Evolutionary conservation across 1,139 yeast genomes (phyloP), one percentile per base, ranked within the genome.

Genomic region (Hansenula lynferdii): DNA sequence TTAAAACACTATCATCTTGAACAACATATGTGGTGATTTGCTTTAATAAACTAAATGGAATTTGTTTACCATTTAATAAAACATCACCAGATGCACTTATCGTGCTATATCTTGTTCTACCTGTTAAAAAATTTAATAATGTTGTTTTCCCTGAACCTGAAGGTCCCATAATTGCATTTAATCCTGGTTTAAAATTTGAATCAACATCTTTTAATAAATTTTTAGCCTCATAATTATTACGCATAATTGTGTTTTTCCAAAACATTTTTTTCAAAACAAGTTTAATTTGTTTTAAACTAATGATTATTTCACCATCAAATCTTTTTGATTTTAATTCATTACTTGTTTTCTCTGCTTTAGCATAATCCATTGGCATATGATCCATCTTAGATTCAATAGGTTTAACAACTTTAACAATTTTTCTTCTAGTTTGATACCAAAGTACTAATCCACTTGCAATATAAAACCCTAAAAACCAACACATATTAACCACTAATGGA

Each of bases 91-190:
- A 43, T 4, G 51, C 51, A 25, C 34, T 38, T 43, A 49, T 57
- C 14, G 71, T 67, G 3, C 69, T 60, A 1, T 78, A 70, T 25
- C 69, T 66, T 10, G 81, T 58, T 42, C 92, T 67, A 24, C 79
- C 76, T n/a, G 92, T 79, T 24, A 85, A 63, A 36, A 70, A 65
- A 51, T 82, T 85, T 40, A 85, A 63, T 27, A 85, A 58, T 0
- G 94, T 80, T 0, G 90, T 80, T 52, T 85, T 85, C 5, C 95
- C 95, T 11, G 86, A 78, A 1, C 95, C 95, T 2, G 92, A 82
- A 0, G 95, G 95, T 0, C 95, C 95, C 82, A 85, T 77, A 31
- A 85, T 82, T 1, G 84, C 89, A 60, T 84, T 85, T 8, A 85
- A 67, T n/a, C 81, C 75, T 3, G 84, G 77, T 27, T 65, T 60